Base-by-base conservation (phyloP, 768 basidiomycete species). In the Postia placenta region DNA sequence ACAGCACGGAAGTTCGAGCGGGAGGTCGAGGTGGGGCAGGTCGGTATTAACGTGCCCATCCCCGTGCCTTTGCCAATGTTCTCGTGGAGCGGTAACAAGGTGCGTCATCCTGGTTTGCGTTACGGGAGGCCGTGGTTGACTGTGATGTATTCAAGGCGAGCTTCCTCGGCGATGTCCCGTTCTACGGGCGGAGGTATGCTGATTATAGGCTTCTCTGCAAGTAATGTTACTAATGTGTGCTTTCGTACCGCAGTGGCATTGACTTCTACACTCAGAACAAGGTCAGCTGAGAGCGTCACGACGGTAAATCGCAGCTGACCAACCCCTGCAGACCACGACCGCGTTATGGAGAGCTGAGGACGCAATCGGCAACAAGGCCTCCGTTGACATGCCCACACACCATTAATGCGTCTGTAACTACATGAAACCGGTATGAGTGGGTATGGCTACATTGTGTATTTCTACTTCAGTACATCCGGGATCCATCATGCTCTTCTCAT, bases 241-340 rank as follows among this genome's bases (percentile, higher is more conserved):
- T n/a, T n/a, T 25, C 17, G 20, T 56, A 22, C 27, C 48, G 5
- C 59, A 86, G 88, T 54, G 94, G 90, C 22, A 78, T 97, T 68
- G 89, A 89, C 65, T 98, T 98, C 71, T 98, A 93, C 64, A 98
- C 95, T 2, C 87, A 93, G 67, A 86, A 92, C 67, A 97, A 96
- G 82, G 86, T 80, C 55, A 49, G 58, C 48, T 42, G 26, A 19
- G 14, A 19, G 2, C 17, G 41, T 11, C 43, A 35, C 2, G 38
- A 5, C n/a, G 11, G n/a, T 11, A 14, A 7, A 35, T 19, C n/a
- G 36, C 41, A 12, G 27, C 28, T 54, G 41, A 33, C 11, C 11
- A 35, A 27, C 5, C 9, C 41, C 20, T 17, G 15, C 48, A 91
- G 92, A 97, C 94, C 2, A 92, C 81, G 4, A 98, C 94, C 2